phyloP scores from a whole-genome alignment of 371 early-diverging fungal genomes.

The Mortierella sp. region DNA sequence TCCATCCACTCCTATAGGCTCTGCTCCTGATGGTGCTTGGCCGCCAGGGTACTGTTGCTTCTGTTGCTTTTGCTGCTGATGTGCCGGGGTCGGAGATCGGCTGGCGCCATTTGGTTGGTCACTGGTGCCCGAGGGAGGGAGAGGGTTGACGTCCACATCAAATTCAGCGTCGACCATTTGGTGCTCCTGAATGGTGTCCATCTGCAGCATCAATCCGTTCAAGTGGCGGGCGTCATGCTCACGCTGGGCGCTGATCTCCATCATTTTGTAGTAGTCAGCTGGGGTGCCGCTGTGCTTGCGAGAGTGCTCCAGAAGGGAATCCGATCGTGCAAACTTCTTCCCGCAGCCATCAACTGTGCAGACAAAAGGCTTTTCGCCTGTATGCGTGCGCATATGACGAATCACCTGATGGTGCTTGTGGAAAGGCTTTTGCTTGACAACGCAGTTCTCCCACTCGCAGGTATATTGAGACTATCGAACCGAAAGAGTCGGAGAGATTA shows the following conservation, averaged over 20 bases:
- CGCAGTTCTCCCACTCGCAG: constrained; percentile 59
- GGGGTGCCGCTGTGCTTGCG: constrained; percentile 43
- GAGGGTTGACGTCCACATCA: neutral
- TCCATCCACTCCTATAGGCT: constrained; percentile 21
- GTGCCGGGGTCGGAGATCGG: constrained; percentile 15
- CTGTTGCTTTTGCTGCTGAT: constrained; percentile 9
- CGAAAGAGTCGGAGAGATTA: neutral
- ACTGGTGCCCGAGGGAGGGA: neutral
- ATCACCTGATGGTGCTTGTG: constrained; percentile 58
- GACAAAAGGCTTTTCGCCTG: constrained; percentile 60
- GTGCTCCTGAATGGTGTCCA: constrained; percentile 42
- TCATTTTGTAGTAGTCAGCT: constrained; percentile 35
- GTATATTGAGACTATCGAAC: constrained; percentile 48
- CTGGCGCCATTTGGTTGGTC: constrained; percentile 6
- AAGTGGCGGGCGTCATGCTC: constrained; percentile 38
- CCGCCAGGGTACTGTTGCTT: constrained; percentile 11
- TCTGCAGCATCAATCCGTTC: constrained; percentile 31
- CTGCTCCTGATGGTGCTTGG: constrained; percentile 6
- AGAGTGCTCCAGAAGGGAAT: constrained; percentile 39
- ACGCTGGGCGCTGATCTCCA: constrained; percentile 28
- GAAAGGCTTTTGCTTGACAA: constrained; percentile 58
- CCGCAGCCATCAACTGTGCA: constrained; percentile 59
- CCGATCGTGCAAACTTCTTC: constrained; percentile 53
- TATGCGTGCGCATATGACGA: constrained; percentile 58
- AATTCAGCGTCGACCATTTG: constrained; percentile 15